phyloP scores from a whole-genome alignment of 2,329 filamentous ascomycete species.

The Aspergillus fructus region DNA sequence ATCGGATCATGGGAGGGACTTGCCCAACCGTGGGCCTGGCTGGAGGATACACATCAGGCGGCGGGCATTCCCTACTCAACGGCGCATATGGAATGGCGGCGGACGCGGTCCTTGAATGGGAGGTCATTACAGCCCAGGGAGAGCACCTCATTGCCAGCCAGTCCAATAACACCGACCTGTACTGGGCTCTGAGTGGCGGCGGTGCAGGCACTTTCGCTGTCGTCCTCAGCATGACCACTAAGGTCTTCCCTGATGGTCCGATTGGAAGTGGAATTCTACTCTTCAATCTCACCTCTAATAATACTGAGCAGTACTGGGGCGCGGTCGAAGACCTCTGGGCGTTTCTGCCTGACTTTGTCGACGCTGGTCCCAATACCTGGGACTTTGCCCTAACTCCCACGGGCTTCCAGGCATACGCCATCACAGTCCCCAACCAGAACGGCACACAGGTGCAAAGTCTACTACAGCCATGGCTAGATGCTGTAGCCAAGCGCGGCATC shows the following conservation, averaged over 20 bases:
- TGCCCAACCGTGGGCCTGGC: neutral
- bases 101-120: neutral
- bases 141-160: neutral
- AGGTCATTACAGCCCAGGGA: neutral
- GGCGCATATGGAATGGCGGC: neutral
- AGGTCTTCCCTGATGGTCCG: neutral
- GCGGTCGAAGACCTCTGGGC: neutral
- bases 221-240: conserved; percentile 1
- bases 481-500: neutral
- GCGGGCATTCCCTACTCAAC: neutral
- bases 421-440: neutral
- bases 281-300: neutral
- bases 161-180: conserved; percentile 46
- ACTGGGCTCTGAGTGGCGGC: conserved; percentile 52
- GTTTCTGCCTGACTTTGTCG: neutral
- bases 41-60: neutral
- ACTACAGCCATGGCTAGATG: neutral
- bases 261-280: neutral
- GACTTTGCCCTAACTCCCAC: neutral
- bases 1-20: neutral
- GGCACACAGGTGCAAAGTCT: neutral
- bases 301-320: neutral
- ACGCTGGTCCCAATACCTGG: neutral
- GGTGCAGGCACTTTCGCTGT: conserved; percentile 26
- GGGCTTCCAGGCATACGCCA: neutral